Evolutionary conservation across 495 filamentous ascomycete species (phyloP).

Genomic region (Aspergillus haitiensis): DNA sequence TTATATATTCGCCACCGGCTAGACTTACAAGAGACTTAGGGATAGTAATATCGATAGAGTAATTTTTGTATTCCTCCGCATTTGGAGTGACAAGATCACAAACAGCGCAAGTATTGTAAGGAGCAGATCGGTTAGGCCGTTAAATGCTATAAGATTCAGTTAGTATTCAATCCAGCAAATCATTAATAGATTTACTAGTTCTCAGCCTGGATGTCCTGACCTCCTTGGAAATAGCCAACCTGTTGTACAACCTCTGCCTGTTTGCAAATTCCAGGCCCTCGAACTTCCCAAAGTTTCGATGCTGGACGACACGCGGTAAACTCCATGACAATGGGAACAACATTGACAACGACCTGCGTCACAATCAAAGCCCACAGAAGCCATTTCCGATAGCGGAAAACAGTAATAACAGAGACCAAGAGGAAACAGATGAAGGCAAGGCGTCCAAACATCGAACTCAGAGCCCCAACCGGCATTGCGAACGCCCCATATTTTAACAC

Average conservation of each 20-base stretch:
- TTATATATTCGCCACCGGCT: not conserved
- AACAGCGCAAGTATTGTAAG: not conserved
- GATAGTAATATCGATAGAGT: not conserved
- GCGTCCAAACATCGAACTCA: not conserved
- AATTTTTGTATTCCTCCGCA: not conserved
- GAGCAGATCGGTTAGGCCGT: not conserved
- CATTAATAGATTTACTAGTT: not conserved
- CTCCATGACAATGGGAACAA: not conserved
- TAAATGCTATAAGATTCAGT: not conserved
- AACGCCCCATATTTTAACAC: not conserved
- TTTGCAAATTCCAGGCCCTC: not conserved
- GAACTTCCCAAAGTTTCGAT: not conserved
- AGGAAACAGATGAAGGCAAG: not conserved
- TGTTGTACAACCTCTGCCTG: not conserved
- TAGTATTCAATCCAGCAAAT: not conserved
- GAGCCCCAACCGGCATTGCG: not conserved
- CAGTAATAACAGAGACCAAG: not conserved
- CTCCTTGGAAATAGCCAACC: conserved; percentile 2
- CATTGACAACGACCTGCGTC: not conserved
- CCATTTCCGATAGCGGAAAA: not conserved
- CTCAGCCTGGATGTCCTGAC: not conserved
- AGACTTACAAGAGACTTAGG: not conserved
- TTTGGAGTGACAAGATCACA: not conserved
- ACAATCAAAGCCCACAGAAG: not conserved
- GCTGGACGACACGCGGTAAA: not conserved